phyloP scores from a whole-genome alignment of 371 early-diverging fungal species.

The Mortierella sp. region DNA sequence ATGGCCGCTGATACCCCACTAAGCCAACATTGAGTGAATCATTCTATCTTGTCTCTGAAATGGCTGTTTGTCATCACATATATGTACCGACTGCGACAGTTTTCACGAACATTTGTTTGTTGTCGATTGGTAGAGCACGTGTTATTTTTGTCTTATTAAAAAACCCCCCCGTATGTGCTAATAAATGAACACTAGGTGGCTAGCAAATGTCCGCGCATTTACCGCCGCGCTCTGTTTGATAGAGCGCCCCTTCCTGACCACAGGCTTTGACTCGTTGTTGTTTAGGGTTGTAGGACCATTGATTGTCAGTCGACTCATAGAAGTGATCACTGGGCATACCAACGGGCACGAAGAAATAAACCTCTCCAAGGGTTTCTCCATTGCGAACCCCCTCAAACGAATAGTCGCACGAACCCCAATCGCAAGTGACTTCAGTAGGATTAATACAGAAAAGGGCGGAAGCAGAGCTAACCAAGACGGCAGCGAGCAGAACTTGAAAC shows the following conservation, averaged over 20 bases:
- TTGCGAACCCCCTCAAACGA: background rate
- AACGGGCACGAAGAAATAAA: background rate
- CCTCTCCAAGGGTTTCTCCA: background rate
- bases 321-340: background rate
- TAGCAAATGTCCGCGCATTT: background rate
- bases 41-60: no score
- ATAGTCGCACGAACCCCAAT: background rate
- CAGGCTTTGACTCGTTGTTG: background rate
- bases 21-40: no score
- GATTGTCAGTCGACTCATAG: background rate
- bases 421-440: background rate
- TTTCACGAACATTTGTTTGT: no score
- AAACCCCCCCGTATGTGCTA: background rate
- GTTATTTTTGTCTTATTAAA: background rate
- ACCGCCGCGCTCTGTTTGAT: background rate
- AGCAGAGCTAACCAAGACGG: background rate
- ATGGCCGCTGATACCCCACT: no score
- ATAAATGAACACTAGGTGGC: background rate
- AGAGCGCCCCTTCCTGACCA: background rate
- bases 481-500: background rate
- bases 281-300: background rate
- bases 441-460: background rate
- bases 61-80: no score
- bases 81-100: no score
- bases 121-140: no score